Conservation (phyloP, 306 rosid genomes). For the Rosa persica region DNA sequence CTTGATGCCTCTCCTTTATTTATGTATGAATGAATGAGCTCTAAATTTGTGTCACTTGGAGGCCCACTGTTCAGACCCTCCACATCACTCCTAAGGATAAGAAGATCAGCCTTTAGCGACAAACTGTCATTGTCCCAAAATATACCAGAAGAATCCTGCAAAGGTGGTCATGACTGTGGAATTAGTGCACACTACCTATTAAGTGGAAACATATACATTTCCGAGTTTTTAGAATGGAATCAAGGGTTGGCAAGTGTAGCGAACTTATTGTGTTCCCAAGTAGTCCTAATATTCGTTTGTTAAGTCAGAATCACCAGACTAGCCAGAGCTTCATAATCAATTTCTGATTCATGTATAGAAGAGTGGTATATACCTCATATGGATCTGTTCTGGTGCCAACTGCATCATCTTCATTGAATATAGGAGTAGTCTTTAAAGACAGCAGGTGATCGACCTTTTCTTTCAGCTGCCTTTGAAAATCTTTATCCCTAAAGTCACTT, state of each 20-base stretch:
- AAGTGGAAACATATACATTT: not conserved
- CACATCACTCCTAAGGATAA: slow-evolving; percentile 87
- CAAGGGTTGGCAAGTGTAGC: not conserved
- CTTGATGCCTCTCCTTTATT: slow-evolving; percentile 76
- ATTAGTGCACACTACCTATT: not conserved
- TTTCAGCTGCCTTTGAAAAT: slow-evolving; percentile 70
- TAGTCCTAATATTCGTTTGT: not conserved
- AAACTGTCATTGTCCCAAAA: slow-evolving; percentile 99
- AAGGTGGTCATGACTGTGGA: slow-evolving; percentile 15
- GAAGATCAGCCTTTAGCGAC: slow-evolving; percentile 92
- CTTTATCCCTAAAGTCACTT: slow-evolving; percentile 82
- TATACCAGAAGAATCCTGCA: slow-evolving; percentile 96
- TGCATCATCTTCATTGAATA: slow-evolving; percentile 93
- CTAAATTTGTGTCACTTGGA: slow-evolving; percentile 82
- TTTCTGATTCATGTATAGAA: slow-evolving; percentile 7
- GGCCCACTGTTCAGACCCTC: slow-evolving; percentile 94
- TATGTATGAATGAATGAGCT: slow-evolving; percentile 86
- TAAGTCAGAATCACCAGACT: not conserved
- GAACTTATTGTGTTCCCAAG: not conserved
- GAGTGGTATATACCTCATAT: slow-evolving; percentile 65
- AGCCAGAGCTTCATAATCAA: not conserved
- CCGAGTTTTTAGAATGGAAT: not conserved
- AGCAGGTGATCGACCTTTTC: slow-evolving; percentile 75
- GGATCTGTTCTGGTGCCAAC: slow-evolving; percentile 97
- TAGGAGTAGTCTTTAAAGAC: slow-evolving; percentile 68